Evolutionary conservation across 2,329 filamentous ascomycete species (phyloP).

Genomic region (Claviceps pazoutovae): DNA sequence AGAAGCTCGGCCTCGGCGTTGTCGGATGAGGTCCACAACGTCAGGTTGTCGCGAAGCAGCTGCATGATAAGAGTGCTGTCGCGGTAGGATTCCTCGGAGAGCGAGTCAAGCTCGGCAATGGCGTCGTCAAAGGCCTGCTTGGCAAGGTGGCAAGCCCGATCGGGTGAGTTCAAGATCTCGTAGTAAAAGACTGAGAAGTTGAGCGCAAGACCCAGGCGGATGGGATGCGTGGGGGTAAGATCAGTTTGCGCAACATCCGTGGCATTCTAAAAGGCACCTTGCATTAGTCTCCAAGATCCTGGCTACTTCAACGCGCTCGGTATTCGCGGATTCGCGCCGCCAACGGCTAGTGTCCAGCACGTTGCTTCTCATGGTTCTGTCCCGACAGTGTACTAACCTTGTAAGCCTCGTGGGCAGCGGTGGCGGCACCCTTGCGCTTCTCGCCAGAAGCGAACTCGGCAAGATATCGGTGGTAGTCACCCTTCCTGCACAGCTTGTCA

Average conservation of each 20-base stretch:
- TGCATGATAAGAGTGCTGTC: slow-evolving; percentile 99
- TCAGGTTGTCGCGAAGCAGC: slow-evolving; percentile 94
- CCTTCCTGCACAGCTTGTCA: slow-evolving; percentile 52
- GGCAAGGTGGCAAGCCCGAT: slow-evolving; percentile 93
- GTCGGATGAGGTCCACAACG: slow-evolving; percentile 93
- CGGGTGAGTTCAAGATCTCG: slow-evolving; percentile 96
- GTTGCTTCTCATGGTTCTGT: slow-evolving; percentile 1
- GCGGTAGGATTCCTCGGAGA: slow-evolving; percentile 96
- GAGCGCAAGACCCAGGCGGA: slow-evolving; percentile 90
- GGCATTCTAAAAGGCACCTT: slow-evolving; percentile 51
- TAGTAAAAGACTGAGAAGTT: slow-evolving; percentile 99
- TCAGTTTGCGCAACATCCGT: slow-evolving; percentile 98
- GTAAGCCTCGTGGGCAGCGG: slow-evolving; percentile 86
- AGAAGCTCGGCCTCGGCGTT: slow-evolving; percentile 62
- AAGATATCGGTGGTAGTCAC: slow-evolving; percentile 91
- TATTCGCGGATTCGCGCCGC: background rate
- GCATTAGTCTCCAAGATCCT: slow-evolving; percentile 1
- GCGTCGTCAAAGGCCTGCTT: slow-evolving; percentile 99
- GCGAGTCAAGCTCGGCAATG: slow-evolving; percentile 94
- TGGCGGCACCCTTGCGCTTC: slow-evolving; percentile 80
- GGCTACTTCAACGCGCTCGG: too few relatives aligned
- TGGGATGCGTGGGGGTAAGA: slow-evolving; percentile 92
- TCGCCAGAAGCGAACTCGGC: slow-evolving; percentile 87
- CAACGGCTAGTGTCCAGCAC: slow-evolving; percentile 12
- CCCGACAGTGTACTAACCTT: slow-evolving; percentile 49